phyloP scores from a whole-genome alignment of 2,329 filamentous ascomycete genomes.

The Ophiostoma australiae region DNA sequence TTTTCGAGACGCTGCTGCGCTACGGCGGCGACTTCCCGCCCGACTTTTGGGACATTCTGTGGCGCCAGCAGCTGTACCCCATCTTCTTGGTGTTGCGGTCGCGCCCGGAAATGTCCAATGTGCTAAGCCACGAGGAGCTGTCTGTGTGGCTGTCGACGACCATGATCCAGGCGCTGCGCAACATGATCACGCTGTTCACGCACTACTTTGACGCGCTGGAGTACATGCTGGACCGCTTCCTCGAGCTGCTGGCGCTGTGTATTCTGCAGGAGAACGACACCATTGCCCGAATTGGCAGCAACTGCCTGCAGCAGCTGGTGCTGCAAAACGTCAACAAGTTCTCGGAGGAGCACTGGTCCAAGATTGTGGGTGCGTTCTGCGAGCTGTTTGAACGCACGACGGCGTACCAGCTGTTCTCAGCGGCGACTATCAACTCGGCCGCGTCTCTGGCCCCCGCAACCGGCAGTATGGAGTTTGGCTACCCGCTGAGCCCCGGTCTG shows the following conservation, averaged over 20 bases:
- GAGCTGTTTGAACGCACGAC: slow-evolving; percentile 93
- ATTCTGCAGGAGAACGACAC: slow-evolving; percentile 99
- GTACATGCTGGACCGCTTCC: slow-evolving; percentile 96
- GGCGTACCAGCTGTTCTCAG: slow-evolving; percentile 89
- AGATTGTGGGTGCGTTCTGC: slow-evolving; percentile 93
- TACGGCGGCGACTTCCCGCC: slow-evolving; percentile 88
- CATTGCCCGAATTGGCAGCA: slow-evolving; percentile 94
- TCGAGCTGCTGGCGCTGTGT: slow-evolving; percentile 88
- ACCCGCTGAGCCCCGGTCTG: slow-evolving; percentile 39
- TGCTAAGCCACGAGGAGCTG: slow-evolving; percentile 89
- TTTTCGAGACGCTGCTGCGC: slow-evolving; percentile 86
- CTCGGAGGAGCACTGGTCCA: slow-evolving; percentile 77
- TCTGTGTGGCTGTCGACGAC: slow-evolving; percentile 99
- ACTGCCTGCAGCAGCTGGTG: slow-evolving; percentile 94
- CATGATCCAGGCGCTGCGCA: slow-evolving; percentile 96
- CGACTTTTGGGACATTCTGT: slow-evolving; percentile 98
- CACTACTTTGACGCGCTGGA: slow-evolving; percentile 96
- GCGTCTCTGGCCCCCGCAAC: slow-evolving; percentile 48
- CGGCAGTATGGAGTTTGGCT: slow-evolving; percentile 50
- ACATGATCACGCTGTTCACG: slow-evolving; percentile 98
- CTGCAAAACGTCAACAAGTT: slow-evolving; percentile 96
- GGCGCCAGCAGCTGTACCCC: slow-evolving; percentile 92
- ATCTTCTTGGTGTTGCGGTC: slow-evolving; percentile 98
- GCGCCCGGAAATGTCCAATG: slow-evolving; percentile 92
- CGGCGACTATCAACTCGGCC: slow-evolving; percentile 55